Percentiles rank a stretch among this genome's conserved stretches.
Evolutionary conservation across 768 basidiomycete species (phyloP).

Genomic region (Asterophora lycoperdoides): DNA sequence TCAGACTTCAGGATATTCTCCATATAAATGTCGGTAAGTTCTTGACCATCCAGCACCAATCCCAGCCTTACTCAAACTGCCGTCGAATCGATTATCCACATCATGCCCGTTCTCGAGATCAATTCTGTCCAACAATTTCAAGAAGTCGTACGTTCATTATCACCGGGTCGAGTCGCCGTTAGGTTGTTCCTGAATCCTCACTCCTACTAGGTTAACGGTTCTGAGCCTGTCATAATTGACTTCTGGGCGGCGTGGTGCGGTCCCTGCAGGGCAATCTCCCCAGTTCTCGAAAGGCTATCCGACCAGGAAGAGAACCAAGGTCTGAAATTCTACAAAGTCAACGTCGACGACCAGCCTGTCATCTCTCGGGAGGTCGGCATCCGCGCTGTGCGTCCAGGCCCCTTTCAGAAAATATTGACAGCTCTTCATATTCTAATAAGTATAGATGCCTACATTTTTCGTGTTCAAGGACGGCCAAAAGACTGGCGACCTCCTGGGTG

Average conservation of each 20-base stretch:
- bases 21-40: no score
- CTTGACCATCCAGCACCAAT: no score
- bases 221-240: constrained; percentile 52
- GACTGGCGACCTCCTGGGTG: constrained; percentile 42
- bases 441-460: constrained; percentile 33
- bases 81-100: no score
- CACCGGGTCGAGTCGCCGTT: not conserved
- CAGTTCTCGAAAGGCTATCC: constrained; percentile 58
- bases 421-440: not conserved
- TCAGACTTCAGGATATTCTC: no score
- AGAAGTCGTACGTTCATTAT: constrained; percentile 37
- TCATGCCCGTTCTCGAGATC: constrained; percentile 38
- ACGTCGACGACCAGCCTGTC: constrained; percentile 55
- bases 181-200: not conserved
- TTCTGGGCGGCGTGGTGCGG: constrained; percentile 81
- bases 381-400: constrained; percentile 6
- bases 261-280: constrained; percentile 64
- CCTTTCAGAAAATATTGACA: no score
- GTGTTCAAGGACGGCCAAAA: constrained; percentile 35
- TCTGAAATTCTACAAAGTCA: constrained; percentile 67
- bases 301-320: constrained; percentile 24
- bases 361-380: constrained; percentile 48
- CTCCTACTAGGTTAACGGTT: constrained; percentile 39
- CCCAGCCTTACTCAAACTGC: no score
- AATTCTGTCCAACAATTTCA: constrained; percentile 35